Conservation (phyloP, 164 flowering plant species). For the Vitis amurensis region DNA sequence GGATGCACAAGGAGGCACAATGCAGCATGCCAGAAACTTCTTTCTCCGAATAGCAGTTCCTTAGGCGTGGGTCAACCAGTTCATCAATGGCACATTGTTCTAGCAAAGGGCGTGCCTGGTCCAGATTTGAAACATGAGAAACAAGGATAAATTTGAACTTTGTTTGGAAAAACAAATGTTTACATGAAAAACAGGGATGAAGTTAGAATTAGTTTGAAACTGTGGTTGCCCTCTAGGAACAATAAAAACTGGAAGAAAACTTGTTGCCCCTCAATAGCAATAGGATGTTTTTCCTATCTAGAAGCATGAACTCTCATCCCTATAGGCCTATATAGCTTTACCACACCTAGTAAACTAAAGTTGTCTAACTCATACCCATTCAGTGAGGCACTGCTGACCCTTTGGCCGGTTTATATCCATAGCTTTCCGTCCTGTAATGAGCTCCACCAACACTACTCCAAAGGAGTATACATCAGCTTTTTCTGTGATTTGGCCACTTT, state of each 20-base stretch:
- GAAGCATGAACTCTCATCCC: background rate
- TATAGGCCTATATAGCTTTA: too few relatives aligned
- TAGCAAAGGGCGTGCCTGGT: slow-evolving; percentile 86
- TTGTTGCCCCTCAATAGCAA: background rate
- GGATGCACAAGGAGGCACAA: slow-evolving; percentile 84
- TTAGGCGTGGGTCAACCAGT: slow-evolving; percentile 69
- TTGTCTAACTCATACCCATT: slow-evolving; percentile 62
- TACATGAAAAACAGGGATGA: too few relatives aligned
- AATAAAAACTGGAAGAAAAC: background rate
- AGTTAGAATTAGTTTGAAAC: too few relatives aligned
- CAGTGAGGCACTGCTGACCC: slow-evolving; percentile 92
- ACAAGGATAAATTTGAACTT: background rate
- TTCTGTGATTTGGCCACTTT: slow-evolving; percentile 90
- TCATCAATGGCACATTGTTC: slow-evolving; percentile 57
- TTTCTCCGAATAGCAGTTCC: slow-evolving; percentile 45
- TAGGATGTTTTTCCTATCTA: background rate
- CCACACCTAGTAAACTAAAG: background rate
- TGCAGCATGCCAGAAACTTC: slow-evolving; percentile 69
- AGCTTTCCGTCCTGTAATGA: slow-evolving; percentile 87
- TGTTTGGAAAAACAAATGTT: background rate
- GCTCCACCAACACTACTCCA: slow-evolving; percentile 88
- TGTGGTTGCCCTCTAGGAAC: too few relatives aligned
- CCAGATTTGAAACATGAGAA: slow-evolving; percentile 12
- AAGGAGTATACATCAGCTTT: slow-evolving; percentile 94
- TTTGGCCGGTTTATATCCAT: slow-evolving; percentile 81